Base-by-base conservation (phyloP, 352 stramenopile species). In the Phytopythium mirpurense region DNA sequence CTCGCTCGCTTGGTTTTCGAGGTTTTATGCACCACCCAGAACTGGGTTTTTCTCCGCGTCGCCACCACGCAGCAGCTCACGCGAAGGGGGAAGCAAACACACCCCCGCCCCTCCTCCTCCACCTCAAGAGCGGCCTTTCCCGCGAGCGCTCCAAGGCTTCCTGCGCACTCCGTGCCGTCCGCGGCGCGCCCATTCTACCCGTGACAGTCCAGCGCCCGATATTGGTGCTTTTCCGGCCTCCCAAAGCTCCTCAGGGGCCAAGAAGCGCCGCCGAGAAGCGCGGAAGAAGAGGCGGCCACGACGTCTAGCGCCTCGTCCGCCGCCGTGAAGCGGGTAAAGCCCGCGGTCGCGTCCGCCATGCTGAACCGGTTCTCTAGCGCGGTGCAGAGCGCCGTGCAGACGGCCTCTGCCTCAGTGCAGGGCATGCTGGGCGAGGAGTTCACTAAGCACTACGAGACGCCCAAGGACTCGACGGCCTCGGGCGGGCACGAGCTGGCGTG, bases 371-470 rank as follows among this genome's bases (percentile, higher is more conserved):
- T 92, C 57, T 88, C 78, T 49, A 87, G 77, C 65, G 78, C 69
- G 53, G 77, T 92, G 46, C 70, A 82, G 53, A 83, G 72, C 23
- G 72, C 59, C 19, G 68, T 67, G 29, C 61, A 70, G 41, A 74
- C 68, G 2, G 72, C 75, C 23, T 70, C 66, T 37, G 68, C 73
- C 50, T 78, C 73, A 37, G 57, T 87, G 21, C 69, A 81, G 48
- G 72, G 78, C n/a, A 68, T 86, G 48, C 66, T 94, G 36, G 85
- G 83, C 24, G 83, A 94, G 61, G 83, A 94, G 62, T 94, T 91
- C 51, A 70, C 63, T 47, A 94, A 94, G 59, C 59, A 83, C 57
- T 95, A 95, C 56, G 84, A 95, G 69, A 91, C 83, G 29, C 84
- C 84, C 15, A 87, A 87, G 59, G 84, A 95, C 68, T 82, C 72